These are phyloP conservation scores for Trichoderma hamatum DNA, from an alignment of 2,329 filamentous ascomycete genomes.

Conservation along the genomic window DNA sequence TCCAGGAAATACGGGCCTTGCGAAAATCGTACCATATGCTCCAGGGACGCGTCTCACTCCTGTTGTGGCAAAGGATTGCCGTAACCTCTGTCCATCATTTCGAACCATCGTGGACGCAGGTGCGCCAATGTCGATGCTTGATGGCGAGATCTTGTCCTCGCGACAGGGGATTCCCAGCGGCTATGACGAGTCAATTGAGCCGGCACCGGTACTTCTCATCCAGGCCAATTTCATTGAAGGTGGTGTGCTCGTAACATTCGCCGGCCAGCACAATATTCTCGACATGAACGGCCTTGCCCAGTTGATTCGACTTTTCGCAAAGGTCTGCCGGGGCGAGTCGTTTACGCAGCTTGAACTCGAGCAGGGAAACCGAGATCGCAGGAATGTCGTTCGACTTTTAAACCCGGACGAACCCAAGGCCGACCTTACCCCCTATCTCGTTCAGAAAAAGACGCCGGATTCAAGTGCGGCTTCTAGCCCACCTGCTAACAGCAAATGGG, in stretches of 20 bases:
- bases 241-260: not conserved
- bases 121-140: slow-evolving; percentile 1
- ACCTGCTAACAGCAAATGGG: not conserved
- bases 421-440: not conserved
- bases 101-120: slow-evolving; percentile 1
- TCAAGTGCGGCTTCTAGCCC: not conserved
- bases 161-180: not conserved
- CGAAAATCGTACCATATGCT: not conserved
- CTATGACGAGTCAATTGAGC: not conserved
- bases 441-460: not conserved
- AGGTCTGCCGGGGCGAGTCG: not conserved
- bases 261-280: not conserved
- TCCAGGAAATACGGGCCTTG: not conserved
- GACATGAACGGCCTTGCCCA: not conserved
- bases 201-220: not conserved
- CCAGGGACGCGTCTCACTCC: not conserved
- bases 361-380: slow-evolving; percentile 1
- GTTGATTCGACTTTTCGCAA: not conserved
- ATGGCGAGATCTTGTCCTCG: not conserved
- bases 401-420: not conserved
- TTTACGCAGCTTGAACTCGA: not conserved
- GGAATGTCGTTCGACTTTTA: not conserved
- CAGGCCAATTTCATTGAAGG: not conserved
- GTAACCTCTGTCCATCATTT: not conserved
- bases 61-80: not conserved